Conservation (phyloP, 768 basidiomycete genomes). For the Mycena alexandri region DNA sequence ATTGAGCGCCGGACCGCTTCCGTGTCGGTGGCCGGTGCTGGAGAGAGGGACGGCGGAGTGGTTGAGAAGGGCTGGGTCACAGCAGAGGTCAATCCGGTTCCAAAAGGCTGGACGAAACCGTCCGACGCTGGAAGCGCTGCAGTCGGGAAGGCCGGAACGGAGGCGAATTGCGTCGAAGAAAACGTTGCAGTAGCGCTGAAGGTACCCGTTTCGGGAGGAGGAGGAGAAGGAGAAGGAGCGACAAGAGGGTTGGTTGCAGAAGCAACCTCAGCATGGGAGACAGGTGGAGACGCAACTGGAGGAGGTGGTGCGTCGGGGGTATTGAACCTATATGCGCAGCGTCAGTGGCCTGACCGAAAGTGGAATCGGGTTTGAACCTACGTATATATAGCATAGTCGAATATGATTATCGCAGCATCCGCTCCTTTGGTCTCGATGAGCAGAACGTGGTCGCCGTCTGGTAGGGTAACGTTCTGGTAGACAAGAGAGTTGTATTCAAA, state of each 20-base stretch:
- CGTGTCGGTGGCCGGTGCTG: not conserved
- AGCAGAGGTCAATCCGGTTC: not conserved
- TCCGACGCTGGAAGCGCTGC: not conserved
- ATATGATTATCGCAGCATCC: conserved; percentile 35
- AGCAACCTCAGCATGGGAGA: not conserved
- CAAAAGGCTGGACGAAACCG: not conserved
- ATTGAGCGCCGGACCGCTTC: not conserved
- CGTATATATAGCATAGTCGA: conserved; percentile 41
- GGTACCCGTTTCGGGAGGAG: not conserved
- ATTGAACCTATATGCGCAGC: not conserved
- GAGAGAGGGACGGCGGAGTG: not conserved
- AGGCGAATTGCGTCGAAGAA: not conserved
- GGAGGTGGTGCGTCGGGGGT: conserved; percentile 2
- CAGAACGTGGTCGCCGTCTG: conserved; percentile 35
- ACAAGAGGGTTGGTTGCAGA: not conserved
- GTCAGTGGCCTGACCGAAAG: not conserved
- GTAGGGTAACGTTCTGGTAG: conserved; percentile 28
- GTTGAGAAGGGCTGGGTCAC: not conserved
- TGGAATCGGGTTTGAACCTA: conserved; percentile 14
- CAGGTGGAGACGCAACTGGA: not conserved
- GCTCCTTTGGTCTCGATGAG: conserved; percentile 34
- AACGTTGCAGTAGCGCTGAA: not conserved
- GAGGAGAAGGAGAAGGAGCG: not conserved
- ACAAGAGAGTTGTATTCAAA: conserved; percentile 37
- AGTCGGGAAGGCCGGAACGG: not conserved